phyloP scores from a whole-genome alignment of 495 filamentous ascomycete species.

The Parachaetomium inaequale region DNA sequence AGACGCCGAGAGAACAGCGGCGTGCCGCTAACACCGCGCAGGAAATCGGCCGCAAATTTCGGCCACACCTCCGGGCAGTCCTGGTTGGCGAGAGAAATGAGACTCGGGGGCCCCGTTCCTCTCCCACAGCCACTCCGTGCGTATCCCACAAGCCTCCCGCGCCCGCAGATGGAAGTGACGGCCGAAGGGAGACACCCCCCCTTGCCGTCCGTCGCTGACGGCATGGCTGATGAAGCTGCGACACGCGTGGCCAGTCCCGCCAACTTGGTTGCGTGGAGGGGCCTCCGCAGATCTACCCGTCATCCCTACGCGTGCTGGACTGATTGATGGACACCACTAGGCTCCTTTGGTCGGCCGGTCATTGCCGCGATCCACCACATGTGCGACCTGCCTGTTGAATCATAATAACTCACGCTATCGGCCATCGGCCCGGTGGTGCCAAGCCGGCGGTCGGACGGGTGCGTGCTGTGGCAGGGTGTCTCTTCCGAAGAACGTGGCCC shows the following conservation, averaged over 20 bases:
- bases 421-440: conserved; percentile 4
- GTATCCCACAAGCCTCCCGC: neutral
- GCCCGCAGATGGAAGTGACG: neutral
- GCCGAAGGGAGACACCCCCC: neutral
- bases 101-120: neutral
- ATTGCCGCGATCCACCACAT: neutral
- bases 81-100: neutral
- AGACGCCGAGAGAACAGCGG: neutral
- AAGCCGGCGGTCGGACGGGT: conserved; percentile 4
- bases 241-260: neutral
- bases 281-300: conserved; percentile 1
- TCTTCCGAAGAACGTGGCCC: neutral
- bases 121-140: neutral
- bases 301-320: neutral
- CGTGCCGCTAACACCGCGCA: neutral
- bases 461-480: neutral
- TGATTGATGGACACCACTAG: neutral
- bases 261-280: conserved; percentile 1
- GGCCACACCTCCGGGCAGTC: neutral
- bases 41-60: neutral
- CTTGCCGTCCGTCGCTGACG: neutral
- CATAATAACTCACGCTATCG: too few relatives aligned
- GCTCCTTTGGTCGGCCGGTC: neutral
- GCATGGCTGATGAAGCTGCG: neutral
- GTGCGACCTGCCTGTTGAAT: neutral